A percentile compares a stretch with the other conserved stretches of the same genome.
Evolutionary conservation across 140 eudicot genomes (phyloP).

Genomic region (Anethum foeniculum): DNA sequence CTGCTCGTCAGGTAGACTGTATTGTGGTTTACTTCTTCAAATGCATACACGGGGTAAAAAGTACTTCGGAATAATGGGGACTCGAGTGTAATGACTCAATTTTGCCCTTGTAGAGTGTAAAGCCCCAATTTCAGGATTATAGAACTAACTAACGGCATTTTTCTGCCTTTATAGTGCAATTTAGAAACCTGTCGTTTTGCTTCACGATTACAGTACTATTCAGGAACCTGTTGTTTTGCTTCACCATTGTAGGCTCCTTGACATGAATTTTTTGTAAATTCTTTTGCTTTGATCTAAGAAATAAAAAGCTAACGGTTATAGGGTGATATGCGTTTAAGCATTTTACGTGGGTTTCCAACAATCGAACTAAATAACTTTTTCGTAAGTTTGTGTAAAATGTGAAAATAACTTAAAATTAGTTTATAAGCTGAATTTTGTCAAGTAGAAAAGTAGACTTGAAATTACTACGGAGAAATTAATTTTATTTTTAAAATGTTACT

Average conservation of each 20-base stretch:
- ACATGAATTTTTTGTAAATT: neutral
- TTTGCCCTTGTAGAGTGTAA: conserved; percentile 10
- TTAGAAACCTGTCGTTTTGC: neutral
- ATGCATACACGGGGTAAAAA: neutral
- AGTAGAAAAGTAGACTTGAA: too few relatives aligned
- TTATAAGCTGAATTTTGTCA: too few relatives aligned
- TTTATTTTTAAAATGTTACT: too few relatives aligned
- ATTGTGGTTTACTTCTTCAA: neutral
- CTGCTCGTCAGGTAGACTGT: neutral
- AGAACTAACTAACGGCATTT: neutral
- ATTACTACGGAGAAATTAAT: too few relatives aligned
- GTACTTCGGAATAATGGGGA: conserved; percentile 11
- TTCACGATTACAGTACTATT: neutral
- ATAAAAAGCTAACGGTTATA: neutral
- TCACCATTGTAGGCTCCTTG: neutral
- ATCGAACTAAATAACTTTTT: too few relatives aligned
- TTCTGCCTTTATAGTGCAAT: neutral
- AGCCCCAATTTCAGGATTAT: neutral
- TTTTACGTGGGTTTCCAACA: neutral
- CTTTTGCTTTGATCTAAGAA: neutral
- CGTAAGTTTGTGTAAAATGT: too few relatives aligned
- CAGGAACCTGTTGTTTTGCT: neutral
- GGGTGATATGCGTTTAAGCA: neutral
- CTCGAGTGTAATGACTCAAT: conserved; percentile 5
- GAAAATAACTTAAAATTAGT: too few relatives aligned